Percentiles rank a stretch among this genome's conserved stretches.
Conservation (phyloP, 106 monocot genomes). For the Dendrobium catenatum region DNA sequence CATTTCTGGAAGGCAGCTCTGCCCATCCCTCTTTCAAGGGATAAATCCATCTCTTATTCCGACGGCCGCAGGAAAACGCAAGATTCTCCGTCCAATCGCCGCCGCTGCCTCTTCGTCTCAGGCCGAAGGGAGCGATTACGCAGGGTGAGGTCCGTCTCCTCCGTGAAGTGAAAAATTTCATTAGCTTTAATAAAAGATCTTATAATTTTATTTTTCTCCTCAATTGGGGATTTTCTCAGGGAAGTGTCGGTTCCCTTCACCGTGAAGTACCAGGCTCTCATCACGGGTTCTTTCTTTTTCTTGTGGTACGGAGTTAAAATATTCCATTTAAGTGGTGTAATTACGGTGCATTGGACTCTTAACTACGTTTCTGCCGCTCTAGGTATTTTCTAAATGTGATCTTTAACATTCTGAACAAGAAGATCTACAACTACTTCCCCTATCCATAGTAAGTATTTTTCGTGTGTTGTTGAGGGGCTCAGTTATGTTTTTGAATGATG, state of each 20-base stretch:
- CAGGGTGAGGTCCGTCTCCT: slow-evolving; percentile 95
- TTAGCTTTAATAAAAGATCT: neutral
- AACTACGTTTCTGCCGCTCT: slow-evolving; percentile 13
- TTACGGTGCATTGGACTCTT: neutral
- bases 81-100: slow-evolving; percentile 7
- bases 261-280: slow-evolving; percentile 68
- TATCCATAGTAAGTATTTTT: slow-evolving; percentile 84
- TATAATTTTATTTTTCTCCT: neutral
- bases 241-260: slow-evolving; percentile 38
- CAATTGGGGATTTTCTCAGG: slow-evolving; percentile 10
- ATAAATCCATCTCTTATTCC: neutral
- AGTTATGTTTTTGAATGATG: neutral
- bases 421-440: slow-evolving; percentile 98
- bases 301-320: slow-evolving; percentile 44
- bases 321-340: neutral
- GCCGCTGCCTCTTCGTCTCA: slow-evolving; percentile 50
- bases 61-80: neutral
- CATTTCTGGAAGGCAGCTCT: slow-evolving; percentile 55
- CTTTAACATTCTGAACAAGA: slow-evolving; percentile 99
- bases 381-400: slow-evolving; percentile 99
- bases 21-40: slow-evolving; percentile 35
- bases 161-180: slow-evolving; percentile 2
- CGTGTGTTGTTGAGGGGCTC: neutral
- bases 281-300: slow-evolving; percentile 99
- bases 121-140: slow-evolving; percentile 77